Evolutionary conservation across 306 rosid genomes (phyloP).

Genomic region (Cucurbita pepo): DNA sequence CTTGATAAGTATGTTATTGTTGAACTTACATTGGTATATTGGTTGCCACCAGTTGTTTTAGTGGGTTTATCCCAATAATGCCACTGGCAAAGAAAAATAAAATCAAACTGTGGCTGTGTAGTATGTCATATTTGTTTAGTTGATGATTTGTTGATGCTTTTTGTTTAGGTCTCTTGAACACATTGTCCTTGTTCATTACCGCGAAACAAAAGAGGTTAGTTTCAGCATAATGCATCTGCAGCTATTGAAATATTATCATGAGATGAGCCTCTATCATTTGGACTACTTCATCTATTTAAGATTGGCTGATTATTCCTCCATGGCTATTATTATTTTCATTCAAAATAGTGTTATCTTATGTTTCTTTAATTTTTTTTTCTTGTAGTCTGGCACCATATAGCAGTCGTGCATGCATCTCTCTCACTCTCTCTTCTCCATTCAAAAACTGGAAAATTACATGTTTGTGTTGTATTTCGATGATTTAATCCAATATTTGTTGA

Average conservation of each 20-base stretch:
- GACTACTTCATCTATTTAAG: neutral
- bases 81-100: neutral
- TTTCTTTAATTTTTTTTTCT: neutral
- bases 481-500: neutral
- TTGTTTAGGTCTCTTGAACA: slow-evolving; percentile 86
- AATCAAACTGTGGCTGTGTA: neutral
- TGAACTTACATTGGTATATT: slow-evolving; percentile 11
- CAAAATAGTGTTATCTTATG: neutral
- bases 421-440: neutral
- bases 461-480: neutral
- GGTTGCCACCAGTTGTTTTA: neutral
- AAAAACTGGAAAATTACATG: neutral
- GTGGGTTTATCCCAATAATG: neutral
- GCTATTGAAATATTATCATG: neutral
- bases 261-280: neutral
- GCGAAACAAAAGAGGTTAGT: slow-evolving; percentile 81
- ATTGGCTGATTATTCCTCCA: neutral
- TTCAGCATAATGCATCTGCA: neutral
- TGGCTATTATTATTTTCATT: neutral
- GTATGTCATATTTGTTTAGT: neutral
- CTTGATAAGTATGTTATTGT: slow-evolving; percentile 75
- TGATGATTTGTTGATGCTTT: slow-evolving; percentile 10
- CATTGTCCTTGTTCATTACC: slow-evolving; percentile 95
- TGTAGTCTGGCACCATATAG: neutral
- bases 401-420: neutral